Conservation (phyloP, 2,329 filamentous ascomycete genomes). For the Clonostachys sp. region DNA sequence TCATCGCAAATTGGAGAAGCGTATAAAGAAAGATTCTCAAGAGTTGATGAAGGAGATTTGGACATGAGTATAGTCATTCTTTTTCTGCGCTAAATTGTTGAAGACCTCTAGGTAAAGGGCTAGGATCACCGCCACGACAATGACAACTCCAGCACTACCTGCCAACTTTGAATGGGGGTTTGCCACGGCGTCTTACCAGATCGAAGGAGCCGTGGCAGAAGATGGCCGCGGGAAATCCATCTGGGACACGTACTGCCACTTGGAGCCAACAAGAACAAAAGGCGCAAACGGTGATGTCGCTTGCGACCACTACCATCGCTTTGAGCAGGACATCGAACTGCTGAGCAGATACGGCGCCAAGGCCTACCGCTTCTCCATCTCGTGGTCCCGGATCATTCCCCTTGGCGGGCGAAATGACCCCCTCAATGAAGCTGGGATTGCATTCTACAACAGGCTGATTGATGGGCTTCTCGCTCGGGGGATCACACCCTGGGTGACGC, state of each 20-base stretch:
- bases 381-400: conserved; percentile 63
- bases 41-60: no score
- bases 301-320: conserved; percentile 34
- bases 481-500: conserved; percentile 57
- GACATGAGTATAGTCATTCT: no score
- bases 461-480: conserved; percentile 51
- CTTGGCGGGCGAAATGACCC: conserved; percentile 58
- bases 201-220: conserved; percentile 34
- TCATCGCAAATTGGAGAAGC: no score
- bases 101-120: no score
- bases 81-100: no score
- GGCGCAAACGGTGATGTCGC: conserved; percentile 40
- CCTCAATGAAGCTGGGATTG: conserved; percentile 55
- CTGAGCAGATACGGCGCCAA: conserved; percentile 52
- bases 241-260: conserved; percentile 35
- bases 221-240: conserved; percentile 35
- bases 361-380: conserved; percentile 61
- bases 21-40: no score
- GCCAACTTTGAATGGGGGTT: conserved; percentile 32
- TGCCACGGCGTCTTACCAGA: conserved; percentile 36
- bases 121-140: no score
- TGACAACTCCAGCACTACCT: conserved; percentile 13
- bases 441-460: conserved; percentile 55
- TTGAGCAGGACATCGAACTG: conserved; percentile 51
- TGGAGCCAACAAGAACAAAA: conserved; percentile 30